These are phyloP conservation scores for Seminavis robusta DNA, from an alignment of 108 stramenopile species.

Conservation along the genomic window DNA sequence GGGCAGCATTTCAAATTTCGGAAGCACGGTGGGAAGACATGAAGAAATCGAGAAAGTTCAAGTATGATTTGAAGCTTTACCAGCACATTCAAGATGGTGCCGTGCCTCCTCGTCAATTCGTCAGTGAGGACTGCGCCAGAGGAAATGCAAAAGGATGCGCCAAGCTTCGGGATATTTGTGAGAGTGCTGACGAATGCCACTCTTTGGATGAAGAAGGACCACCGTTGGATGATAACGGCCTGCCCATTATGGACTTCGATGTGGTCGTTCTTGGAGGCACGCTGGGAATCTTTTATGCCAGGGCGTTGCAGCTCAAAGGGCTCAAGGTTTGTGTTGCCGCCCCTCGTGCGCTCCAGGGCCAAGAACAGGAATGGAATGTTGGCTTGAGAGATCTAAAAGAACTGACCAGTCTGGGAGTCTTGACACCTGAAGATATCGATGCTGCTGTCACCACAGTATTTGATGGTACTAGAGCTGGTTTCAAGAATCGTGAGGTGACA, in stretches of 20 bases:
- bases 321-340: constrained; percentile 61
- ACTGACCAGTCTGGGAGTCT: constrained; percentile 56
- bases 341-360: constrained; percentile 44
- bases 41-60: too few relatives aligned
- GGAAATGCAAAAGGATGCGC: too few relatives aligned
- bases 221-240: too few relatives aligned
- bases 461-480: constrained; percentile 37
- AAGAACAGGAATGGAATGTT: constrained; percentile 87
- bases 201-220: too few relatives aligned
- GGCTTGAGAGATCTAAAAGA: constrained; percentile 59
- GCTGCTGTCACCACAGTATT: constrained; percentile 48
- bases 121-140: too few relatives aligned
- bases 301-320: constrained; percentile 56
- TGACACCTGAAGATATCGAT: constrained; percentile 52
- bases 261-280: constrained; percentile 71
- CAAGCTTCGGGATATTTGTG: too few relatives aligned
- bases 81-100: too few relatives aligned
- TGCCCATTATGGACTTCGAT: constrained; percentile 68
- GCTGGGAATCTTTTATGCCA: constrained; percentile 72
- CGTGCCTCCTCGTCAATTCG: too few relatives aligned
- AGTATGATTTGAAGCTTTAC: too few relatives aligned
- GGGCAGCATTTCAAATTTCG: too few relatives aligned
- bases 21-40: too few relatives aligned
- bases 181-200: too few relatives aligned
- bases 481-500: constrained; percentile 40